phyloP scores from a whole-genome alignment of 108 stramenopile genomes.

The Chaetoceros tenuissimus region DNA sequence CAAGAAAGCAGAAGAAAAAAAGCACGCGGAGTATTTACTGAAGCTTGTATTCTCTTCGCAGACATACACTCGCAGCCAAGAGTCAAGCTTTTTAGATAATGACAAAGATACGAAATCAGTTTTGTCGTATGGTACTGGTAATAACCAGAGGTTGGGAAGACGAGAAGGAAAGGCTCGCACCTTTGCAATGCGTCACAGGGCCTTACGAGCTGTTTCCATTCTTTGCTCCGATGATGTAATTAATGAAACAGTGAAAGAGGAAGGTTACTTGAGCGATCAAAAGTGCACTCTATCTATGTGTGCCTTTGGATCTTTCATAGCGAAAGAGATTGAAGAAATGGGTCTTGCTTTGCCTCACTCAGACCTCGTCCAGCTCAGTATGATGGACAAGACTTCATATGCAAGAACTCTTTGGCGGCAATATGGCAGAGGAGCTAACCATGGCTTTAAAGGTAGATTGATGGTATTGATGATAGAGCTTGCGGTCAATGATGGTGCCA shows the following conservation, averaged over 20 bases:
- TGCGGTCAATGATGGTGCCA: constrained; percentile 34
- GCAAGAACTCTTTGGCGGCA: constrained; percentile 76
- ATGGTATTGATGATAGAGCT: constrained; percentile 68
- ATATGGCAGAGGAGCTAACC: constrained; percentile 37
- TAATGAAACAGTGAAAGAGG: constrained; percentile 44
- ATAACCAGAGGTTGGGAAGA: constrained; percentile 5
- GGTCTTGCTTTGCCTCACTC: constrained; percentile 76
- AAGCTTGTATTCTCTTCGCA: constrained; percentile 2
- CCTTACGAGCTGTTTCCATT: constrained; percentile 62
- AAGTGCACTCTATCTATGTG: constrained; percentile 35
- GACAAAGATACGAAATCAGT: neutral
- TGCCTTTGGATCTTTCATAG: constrained; percentile 66
- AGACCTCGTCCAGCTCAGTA: constrained; percentile 58
- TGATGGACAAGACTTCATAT: constrained; percentile 75
- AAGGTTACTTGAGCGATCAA: constrained; percentile 24
- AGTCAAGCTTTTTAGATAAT: neutral
- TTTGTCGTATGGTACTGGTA: too few relatives aligned
- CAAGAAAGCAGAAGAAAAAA: constrained; percentile 2
- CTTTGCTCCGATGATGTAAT: constrained; percentile 73
- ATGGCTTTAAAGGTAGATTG: constrained; percentile 48
- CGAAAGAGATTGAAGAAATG: constrained; percentile 85
- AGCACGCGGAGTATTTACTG: neutral
- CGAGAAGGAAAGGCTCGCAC: constrained; percentile 34
- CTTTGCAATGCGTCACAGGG: constrained; percentile 82
- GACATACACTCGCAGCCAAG: constrained; percentile 4